phyloP scores from a whole-genome alignment of 2,329 filamentous ascomycete genomes.

The Ceratocystiopsis minuta region DNA sequence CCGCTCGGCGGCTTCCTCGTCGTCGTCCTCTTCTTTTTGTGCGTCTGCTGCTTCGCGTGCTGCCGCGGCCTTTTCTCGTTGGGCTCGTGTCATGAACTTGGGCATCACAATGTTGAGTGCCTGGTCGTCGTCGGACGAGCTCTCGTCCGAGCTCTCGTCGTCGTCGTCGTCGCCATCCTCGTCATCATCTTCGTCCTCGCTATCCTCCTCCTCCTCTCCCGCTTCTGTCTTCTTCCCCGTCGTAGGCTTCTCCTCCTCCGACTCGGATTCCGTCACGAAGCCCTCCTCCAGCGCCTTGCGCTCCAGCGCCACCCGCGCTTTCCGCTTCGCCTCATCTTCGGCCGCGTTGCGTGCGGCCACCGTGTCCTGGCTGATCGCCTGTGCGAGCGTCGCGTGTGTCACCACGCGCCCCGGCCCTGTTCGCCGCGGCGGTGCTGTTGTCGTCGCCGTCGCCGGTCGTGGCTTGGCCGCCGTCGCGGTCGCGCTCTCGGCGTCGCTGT shows the following conservation, averaged over 20 bases:
- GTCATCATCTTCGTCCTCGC: conserved; percentile 15
- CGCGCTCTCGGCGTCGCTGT: conserved; percentile 22
- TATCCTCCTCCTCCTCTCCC: conserved; percentile 13
- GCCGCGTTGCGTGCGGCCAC: conserved; percentile 17
- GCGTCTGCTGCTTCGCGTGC: conserved; percentile 3
- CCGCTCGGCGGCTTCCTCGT: conserved; percentile 23
- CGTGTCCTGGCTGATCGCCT: conserved; percentile 20
- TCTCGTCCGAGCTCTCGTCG: conserved; percentile 21
- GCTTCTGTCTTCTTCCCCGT: no score
- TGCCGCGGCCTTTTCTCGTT: conserved; percentile 21
- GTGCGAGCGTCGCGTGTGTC: conserved; percentile 6
- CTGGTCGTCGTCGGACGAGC: conserved; percentile 36
- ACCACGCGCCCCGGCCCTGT: conserved; percentile 38
- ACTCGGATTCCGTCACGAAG: conserved; percentile 40
- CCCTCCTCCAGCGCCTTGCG: conserved; percentile 38
- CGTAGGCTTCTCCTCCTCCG: conserved; percentile 19
- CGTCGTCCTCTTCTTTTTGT: conserved; percentile 3
- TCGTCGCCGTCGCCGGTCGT: conserved; percentile 5
- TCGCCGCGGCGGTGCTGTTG: conserved; percentile 13
- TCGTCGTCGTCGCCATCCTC: conserved; percentile 31
- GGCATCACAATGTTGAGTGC: conserved; percentile 43
- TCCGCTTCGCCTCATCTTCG: conserved; percentile 26
- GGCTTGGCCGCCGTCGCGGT: conserved; percentile 11
- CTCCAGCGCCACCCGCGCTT: conserved; percentile 23
- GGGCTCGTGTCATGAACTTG: conserved; percentile 43